Evolutionary conservation across 2,329 filamentous ascomycete species (phyloP).

Genomic region (Neurospora sp.): DNA sequence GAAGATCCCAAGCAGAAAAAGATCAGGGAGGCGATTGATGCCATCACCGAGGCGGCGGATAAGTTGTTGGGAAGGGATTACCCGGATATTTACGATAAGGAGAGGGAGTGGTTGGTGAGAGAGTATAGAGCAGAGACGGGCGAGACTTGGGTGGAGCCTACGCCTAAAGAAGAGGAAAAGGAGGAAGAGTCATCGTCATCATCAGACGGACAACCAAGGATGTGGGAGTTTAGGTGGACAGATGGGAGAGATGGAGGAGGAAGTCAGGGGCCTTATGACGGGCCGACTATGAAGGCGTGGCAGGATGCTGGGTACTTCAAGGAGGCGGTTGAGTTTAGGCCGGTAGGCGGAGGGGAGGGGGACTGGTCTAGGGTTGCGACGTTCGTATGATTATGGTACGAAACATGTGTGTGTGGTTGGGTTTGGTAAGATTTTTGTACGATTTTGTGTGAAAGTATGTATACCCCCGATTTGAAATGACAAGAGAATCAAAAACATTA

Average conservation of each 20-base stretch:
- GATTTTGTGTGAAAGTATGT: background rate
- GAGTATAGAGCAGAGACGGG: constrained; percentile 80
- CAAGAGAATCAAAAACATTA: background rate
- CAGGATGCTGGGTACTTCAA: constrained; percentile 86
- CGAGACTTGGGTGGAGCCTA: constrained; percentile 61
- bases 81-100: constrained; percentile 83
- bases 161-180: constrained; percentile 22
- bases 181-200: constrained; percentile 18
- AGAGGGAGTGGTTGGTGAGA: constrained; percentile 72
- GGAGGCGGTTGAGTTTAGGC: constrained; percentile 73
- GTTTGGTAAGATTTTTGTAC: background rate
- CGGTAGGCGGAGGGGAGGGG: constrained; percentile 39
- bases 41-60: constrained; percentile 83
- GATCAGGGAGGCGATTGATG: constrained; percentile 65
- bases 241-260: constrained; percentile 73
- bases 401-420: background rate
- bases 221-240: constrained; percentile 91
- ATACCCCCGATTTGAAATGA: background rate
- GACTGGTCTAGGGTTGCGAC: constrained; percentile 13
- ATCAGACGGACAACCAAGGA: constrained; percentile 21
- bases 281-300: constrained; percentile 81
- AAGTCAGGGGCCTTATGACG: constrained; percentile 81
- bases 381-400: constrained; percentile 15
- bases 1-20: constrained; percentile 60
- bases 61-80: constrained; percentile 74